Evolutionary conservation across 768 basidiomycete species (phyloP).

Genomic region (Boletus sp.): DNA sequence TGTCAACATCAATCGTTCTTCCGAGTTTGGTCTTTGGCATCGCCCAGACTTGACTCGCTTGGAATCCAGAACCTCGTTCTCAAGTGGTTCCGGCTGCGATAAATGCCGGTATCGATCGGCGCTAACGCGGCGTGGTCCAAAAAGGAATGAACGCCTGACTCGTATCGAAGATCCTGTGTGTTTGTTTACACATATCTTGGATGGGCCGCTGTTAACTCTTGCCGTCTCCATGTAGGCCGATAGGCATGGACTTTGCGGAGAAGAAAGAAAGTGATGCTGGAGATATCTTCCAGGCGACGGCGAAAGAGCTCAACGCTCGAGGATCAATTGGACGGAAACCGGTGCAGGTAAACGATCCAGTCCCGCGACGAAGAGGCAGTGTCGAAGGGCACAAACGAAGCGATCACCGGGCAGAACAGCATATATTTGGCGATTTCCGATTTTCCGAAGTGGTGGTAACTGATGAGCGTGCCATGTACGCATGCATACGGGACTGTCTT

Average conservation of each 20-base stretch:
- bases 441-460: not conserved
- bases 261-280: slow-evolving; percentile 46
- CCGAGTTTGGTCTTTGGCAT: slow-evolving; percentile 61
- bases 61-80: slow-evolving; percentile 54
- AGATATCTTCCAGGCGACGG: slow-evolving; percentile 40
- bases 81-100: slow-evolving; percentile 50
- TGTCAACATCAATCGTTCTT: slow-evolving; percentile 47
- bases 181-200: slow-evolving; percentile 43
- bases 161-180: slow-evolving; percentile 48
- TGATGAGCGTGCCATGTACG: not conserved
- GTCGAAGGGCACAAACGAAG: not conserved
- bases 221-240: slow-evolving; percentile 25
- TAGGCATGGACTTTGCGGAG: slow-evolving; percentile 51
- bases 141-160: slow-evolving; percentile 57
- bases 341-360: slow-evolving; percentile 38
- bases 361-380: slow-evolving; percentile 38
- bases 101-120: slow-evolving; percentile 41
- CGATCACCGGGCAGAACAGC: not conserved
- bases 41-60: slow-evolving; percentile 41
- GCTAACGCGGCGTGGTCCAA: slow-evolving; percentile 54
- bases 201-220: slow-evolving; percentile 27
- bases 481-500: not conserved
- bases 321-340: slow-evolving; percentile 19
- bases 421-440: not conserved
- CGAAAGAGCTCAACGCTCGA: slow-evolving; percentile 31